A percentile compares a stretch with the other conserved stretches of the same genome.
These are phyloP conservation scores for Aspergillus nanangensis DNA, from an alignment of 495 filamentous ascomycete species.

Conservation along the genomic window DNA sequence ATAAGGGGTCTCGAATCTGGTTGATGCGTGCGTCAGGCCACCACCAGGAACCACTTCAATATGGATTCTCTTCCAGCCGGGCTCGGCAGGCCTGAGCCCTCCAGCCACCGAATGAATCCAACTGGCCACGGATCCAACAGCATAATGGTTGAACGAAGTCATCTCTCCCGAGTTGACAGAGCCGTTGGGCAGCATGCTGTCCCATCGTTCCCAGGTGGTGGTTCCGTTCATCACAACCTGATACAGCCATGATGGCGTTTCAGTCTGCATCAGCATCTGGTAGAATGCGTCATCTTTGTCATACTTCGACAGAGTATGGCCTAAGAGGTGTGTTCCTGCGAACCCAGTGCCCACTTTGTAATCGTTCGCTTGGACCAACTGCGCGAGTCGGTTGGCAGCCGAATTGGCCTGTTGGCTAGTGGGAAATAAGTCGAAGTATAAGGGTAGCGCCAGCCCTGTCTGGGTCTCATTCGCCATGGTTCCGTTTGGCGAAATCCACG, in stretches of 20 bases:
- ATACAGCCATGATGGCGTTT: slow-evolving; percentile 47
- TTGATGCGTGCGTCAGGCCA: slow-evolving; percentile 1
- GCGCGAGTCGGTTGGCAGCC: neutral
- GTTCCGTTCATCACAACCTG: slow-evolving; percentile 48
- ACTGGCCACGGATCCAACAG: slow-evolving; percentile 36
- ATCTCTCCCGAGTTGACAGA: slow-evolving; percentile 47
- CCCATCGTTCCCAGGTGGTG: slow-evolving; percentile 56
- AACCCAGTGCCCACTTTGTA: slow-evolving; percentile 48
- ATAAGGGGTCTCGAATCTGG: slow-evolving; percentile 3
- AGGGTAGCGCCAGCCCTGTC: slow-evolving; percentile 38
- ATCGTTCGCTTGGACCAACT: slow-evolving; percentile 3
- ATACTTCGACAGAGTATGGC: slow-evolving; percentile 34
- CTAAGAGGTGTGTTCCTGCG: slow-evolving; percentile 47
- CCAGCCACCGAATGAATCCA: slow-evolving; percentile 27
- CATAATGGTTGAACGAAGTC: slow-evolving; percentile 54
- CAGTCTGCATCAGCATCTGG: slow-evolving; percentile 34
- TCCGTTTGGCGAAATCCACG: slow-evolving; percentile 37
- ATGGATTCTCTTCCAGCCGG: slow-evolving; percentile 10
- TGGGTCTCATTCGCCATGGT: slow-evolving; percentile 42
- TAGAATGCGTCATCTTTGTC: slow-evolving; percentile 26
- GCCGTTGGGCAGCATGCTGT: slow-evolving; percentile 46
- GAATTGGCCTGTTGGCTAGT: neutral
- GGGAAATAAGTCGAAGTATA: slow-evolving; percentile 40
- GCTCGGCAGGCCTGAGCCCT: slow-evolving; percentile 10
- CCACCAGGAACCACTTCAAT: slow-evolving; percentile 7